Evolutionary conservation across 2,329 filamentous ascomycete genomes (phyloP).

Genomic region (Cryphonectria carpinicola): DNA sequence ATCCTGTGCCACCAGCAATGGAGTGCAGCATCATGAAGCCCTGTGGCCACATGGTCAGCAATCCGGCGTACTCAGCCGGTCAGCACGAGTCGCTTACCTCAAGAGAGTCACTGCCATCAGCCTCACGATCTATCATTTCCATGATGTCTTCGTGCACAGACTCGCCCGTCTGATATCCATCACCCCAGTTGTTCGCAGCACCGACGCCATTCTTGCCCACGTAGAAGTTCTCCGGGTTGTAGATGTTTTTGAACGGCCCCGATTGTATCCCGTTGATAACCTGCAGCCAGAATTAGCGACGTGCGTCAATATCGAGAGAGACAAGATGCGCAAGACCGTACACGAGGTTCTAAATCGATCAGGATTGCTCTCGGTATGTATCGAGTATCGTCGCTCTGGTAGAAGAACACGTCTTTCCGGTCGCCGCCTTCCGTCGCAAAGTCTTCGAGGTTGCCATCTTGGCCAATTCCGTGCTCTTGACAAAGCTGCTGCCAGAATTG

Average conservation of each 20-base stretch:
- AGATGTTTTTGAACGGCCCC: constrained; percentile 96
- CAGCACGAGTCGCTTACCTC: constrained; percentile 60
- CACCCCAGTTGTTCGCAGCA: constrained; percentile 97
- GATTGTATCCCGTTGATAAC: constrained; percentile 92
- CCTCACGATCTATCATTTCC: constrained; percentile 99
- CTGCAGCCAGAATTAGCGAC: constrained; percentile 39
- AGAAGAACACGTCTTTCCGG: constrained; percentile 99
- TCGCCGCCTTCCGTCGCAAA: constrained; percentile 98
- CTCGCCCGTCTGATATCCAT: constrained; percentile 92
- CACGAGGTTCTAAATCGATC: constrained; percentile 90
- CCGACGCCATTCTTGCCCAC: constrained; percentile 91
- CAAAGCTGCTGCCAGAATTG: constrained; percentile 99
- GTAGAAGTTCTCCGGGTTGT: constrained; percentile 99
- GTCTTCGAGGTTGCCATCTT: constrained; percentile 95
- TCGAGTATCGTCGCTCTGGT: constrained; percentile 97
- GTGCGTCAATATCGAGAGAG: not conserved
- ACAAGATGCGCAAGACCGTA: constrained; percentile 42
- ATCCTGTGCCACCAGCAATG: constrained; percentile 95
- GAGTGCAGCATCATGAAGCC: constrained; percentile 99
- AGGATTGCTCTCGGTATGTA: constrained; percentile 97
- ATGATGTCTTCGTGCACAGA: constrained; percentile 94
- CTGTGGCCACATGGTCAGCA: constrained; percentile 45
- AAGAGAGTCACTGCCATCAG: constrained; percentile 94
- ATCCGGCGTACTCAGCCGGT: not conserved
- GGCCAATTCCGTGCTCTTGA: constrained; percentile 96